Evolutionary conservation across 2,329 filamentous ascomycete species (phyloP).

Genomic region (Scedosporium apiospermum): DNA sequence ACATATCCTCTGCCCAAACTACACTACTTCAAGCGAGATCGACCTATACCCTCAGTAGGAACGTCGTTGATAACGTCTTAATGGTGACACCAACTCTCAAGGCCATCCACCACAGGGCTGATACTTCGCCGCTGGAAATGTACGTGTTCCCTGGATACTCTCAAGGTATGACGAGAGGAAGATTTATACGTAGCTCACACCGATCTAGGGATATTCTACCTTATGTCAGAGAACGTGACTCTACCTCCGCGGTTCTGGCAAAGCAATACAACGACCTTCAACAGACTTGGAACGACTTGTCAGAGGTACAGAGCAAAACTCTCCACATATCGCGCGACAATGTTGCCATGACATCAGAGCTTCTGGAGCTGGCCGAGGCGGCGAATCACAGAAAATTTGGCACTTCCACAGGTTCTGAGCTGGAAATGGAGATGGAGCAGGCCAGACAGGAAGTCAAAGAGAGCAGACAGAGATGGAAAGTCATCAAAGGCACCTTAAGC

Average conservation of each 20-base stretch:
- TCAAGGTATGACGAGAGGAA: neutral
- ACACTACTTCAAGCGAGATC: constrained; percentile 63
- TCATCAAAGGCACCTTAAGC: constrained; percentile 70
- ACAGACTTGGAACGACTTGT: constrained; percentile 41
- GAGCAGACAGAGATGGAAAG: constrained; percentile 59
- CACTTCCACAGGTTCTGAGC: constrained; percentile 40
- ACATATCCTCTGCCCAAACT: constrained; percentile 48
- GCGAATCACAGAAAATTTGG: constrained; percentile 42
- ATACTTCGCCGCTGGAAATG: constrained; percentile 59
- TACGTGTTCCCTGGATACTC: constrained; percentile 23
- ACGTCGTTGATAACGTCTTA: constrained; percentile 58
- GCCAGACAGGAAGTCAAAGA: constrained; percentile 51
- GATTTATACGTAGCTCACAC: neutral
- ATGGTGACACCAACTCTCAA: constrained; percentile 68
- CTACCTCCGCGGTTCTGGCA: constrained; percentile 53
- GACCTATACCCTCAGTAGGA: constrained; percentile 58
- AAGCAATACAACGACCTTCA: constrained; percentile 45
- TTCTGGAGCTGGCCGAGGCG: constrained; percentile 54
- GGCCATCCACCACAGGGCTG: constrained; percentile 60
- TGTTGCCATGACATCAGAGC: constrained; percentile 47
- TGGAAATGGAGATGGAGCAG: constrained; percentile 44
- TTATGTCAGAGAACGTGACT: constrained; percentile 57
- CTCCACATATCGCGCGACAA: constrained; percentile 50
- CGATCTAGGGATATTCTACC: constrained; percentile 53
- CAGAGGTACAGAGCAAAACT: constrained; percentile 47